Evolutionary conservation across 805 yeast genomes (phyloP), one percentile per base, ranked within the genome.

Genomic region (Candida maltosa): DNA sequence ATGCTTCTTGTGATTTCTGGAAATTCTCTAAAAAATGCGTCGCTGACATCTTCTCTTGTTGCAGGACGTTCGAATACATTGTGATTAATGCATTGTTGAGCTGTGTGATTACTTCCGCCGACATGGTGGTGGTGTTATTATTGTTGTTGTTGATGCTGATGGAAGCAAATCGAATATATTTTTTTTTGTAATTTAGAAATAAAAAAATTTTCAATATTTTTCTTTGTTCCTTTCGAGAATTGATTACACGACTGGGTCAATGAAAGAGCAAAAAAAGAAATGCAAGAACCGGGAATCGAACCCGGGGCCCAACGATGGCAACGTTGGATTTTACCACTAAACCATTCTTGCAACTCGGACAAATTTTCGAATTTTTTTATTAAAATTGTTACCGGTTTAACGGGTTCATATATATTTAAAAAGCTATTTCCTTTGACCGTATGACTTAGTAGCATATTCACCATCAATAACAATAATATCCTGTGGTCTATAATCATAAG

Each of bases 1-100:
- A 93, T 0, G 97, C 93, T 40, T 75, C 78, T 23, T 69, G 64
- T 0, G 89, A 79, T 54, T 88, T 83, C 59, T 93, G 97, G 60
- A 93, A 93, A 21, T 71, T 62, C 54, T 89, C 91, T 38, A 93
- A 68, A 51, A 65, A 87, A 27, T 51, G 56, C 30, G 74, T 69
- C 15, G 81, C 79, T 34, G 62, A 56, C 34, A 61, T 60, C 47
- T 75, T 75, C 59, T 39, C 83, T 69, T 45, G 70, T 47, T 47
- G 70, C 39, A 44, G 46, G 37, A 52, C 64, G 38, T 62, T 54
- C 22, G 75, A 55, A 50, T 75, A 75, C 65, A 76, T 62, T 4
- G 76, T 63, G 32, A 52, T 58, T 51, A 76, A 62, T 19, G 80
- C 80, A 46, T 58, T 57, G 27, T 65, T 57, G 28, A 74, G 56